Evolutionary conservation across 1,139 yeast species (phyloP).

Genomic region (Pichia sp.): DNA sequence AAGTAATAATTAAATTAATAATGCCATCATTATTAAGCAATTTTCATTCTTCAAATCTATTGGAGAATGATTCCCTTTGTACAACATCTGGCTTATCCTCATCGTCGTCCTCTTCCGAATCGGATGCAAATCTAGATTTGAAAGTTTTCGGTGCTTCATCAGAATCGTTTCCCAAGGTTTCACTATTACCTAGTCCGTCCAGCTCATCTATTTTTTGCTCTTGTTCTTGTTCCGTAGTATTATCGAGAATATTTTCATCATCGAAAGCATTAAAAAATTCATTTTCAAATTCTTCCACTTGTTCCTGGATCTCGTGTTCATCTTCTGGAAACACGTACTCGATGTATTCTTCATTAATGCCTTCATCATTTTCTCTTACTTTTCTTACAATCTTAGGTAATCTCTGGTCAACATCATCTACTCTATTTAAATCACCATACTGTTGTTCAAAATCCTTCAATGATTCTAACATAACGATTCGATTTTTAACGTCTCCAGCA

Average conservation of each 20-base stretch:
- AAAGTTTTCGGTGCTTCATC: not conserved
- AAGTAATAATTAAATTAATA: too few species aligned
- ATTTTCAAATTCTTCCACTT: constrained; percentile 15
- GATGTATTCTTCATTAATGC: constrained; percentile 47
- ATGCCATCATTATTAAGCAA: not conserved
- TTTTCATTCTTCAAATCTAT: constrained; percentile 3
- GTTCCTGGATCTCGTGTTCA: constrained; percentile 28
- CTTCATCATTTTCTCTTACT: constrained; percentile 37
- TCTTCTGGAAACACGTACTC: constrained; percentile 71
- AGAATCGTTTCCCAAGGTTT: too few species aligned
- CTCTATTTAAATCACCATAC: constrained; percentile 48
- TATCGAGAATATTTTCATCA: constrained; percentile 56
- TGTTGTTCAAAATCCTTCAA: constrained; percentile 58
- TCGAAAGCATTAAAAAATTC: constrained; percentile 43
- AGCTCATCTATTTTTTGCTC: constrained; percentile 4
- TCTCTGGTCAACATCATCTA: constrained; percentile 37
- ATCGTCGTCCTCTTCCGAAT: constrained; percentile 4
- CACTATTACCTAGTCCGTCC: constrained; percentile 2
- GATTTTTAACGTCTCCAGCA: constrained; percentile 30
- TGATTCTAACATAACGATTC: constrained; percentile 55
- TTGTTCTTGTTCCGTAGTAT: constrained; percentile 4
- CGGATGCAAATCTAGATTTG: constrained; percentile 12
- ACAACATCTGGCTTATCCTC: not conserved
- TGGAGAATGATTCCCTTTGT: not conserved
- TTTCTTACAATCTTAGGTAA: constrained; percentile 55